Evolutionary conservation across 139 green algal species (phyloP).

Genomic region (Prasinococcaceae sp.): DNA sequence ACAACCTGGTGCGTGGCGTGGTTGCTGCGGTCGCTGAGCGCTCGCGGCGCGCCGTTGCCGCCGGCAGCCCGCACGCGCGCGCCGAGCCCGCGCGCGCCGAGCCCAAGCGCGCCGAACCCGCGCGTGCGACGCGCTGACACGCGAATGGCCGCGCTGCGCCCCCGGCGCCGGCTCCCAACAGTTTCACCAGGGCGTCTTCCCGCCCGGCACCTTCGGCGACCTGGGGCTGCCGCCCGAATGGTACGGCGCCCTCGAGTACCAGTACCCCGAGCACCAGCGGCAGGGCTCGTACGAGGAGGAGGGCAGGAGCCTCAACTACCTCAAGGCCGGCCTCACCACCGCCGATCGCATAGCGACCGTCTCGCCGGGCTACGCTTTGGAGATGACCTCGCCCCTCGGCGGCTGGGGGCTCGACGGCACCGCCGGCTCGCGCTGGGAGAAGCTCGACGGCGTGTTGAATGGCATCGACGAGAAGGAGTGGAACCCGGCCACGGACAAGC

Average conservation of each 20-base stretch:
- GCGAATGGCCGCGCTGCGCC: no score
- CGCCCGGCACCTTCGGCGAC: constrained; percentile 32
- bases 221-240: constrained; percentile 49
- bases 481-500: constrained; percentile 42
- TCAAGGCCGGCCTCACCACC: constrained; percentile 53
- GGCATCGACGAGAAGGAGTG: constrained; percentile 51
- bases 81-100: no score
- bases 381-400: constrained; percentile 13
- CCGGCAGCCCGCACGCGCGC: no score
- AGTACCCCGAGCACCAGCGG: constrained; percentile 62
- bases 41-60: no score
- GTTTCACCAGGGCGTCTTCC: constrained; percentile 65
- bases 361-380: constrained; percentile 12
- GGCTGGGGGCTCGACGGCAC: constrained; percentile 43
- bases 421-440: constrained; percentile 19
- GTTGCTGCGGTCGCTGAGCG: no score
- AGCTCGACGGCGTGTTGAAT: constrained; percentile 66
- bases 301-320: constrained; percentile 45
- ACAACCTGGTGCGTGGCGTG: constrained; percentile 60
- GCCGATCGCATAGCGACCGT: constrained; percentile 57
- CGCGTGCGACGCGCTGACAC: no score
- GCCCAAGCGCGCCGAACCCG: no score
- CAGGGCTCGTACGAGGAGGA: constrained; percentile 64
- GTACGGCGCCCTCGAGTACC: constrained; percentile 60
- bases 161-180: no score